Conservation (phyloP, 2,329 filamentous ascomycete species). For the Penicillium sp. region DNA sequence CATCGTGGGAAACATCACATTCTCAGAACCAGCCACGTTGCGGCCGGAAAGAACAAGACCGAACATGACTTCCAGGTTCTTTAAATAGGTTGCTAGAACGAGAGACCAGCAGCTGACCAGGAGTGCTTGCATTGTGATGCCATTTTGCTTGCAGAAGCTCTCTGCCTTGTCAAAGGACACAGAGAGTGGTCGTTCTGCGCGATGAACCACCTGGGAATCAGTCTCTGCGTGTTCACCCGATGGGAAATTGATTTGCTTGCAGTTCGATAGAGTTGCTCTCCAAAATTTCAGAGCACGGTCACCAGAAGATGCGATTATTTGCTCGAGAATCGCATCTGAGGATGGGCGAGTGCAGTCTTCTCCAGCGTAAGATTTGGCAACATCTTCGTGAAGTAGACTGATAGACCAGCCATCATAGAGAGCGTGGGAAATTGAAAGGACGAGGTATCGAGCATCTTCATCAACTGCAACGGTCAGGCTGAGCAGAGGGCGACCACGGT, state of each 20-base stretch:
- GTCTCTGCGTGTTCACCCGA: conserved; percentile 24
- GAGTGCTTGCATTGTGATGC: conserved; percentile 75
- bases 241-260: conserved; percentile 49
- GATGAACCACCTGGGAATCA: conserved; percentile 28
- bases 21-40: conserved; percentile 69
- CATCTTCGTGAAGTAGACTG: conserved; percentile 70
- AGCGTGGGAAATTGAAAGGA: conserved; percentile 79
- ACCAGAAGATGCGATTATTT: conserved; percentile 55
- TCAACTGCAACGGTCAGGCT: conserved; percentile 45
- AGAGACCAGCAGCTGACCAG: conserved; percentile 77
- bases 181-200: conserved; percentile 30
- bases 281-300: conserved; percentile 67
- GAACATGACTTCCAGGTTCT: conserved; percentile 75
- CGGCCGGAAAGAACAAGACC: conserved; percentile 83
- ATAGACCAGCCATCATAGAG: conserved; percentile 91
- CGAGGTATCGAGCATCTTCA: conserved; percentile 45
- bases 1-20: conserved; percentile 84
- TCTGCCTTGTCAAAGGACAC: conserved; percentile 50
- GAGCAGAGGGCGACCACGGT: conserved; percentile 33
- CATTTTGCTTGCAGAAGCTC: conserved; percentile 66
- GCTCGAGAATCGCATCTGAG: conserved; percentile 59
- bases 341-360: conserved; percentile 48
- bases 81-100: conserved; percentile 65
- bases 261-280: conserved; percentile 66
- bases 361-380: conserved; percentile 66